A percentile compares a stretch with the other conserved stretches of the same genome.
Conservation (phyloP, 768 basidiomycete genomes). For the Pleurotus cornucopiae region DNA sequence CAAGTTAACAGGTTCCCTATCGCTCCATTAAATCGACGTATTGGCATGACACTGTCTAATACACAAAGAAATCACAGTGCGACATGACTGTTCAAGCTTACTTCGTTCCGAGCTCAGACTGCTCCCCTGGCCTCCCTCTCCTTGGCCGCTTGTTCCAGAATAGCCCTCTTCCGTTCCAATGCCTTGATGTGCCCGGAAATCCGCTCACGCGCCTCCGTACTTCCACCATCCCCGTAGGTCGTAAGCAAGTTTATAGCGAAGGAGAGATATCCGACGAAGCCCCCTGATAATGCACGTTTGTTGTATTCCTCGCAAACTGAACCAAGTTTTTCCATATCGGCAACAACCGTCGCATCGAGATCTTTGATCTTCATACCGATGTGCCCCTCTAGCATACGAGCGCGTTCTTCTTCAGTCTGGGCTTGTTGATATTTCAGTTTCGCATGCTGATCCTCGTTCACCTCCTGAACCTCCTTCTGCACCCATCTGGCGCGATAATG, state of each 20-base stretch:
- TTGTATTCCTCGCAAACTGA: neutral
- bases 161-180: slow-evolving; percentile 3
- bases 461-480: neutral
- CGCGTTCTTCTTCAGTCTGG: neutral
- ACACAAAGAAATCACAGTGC: too few relatives aligned
- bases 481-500: slow-evolving; percentile 5
- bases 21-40: too few relatives aligned
- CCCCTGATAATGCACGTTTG: neutral
- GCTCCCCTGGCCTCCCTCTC: neutral
- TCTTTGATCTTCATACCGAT: neutral
- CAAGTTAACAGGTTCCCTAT: too few relatives aligned
- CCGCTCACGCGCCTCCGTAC: slow-evolving; percentile 3
- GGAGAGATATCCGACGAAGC: slow-evolving; percentile 8
- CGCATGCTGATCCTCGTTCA: neutral
- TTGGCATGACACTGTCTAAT: too few relatives aligned
- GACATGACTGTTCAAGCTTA: too few relatives aligned
- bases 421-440: neutral
- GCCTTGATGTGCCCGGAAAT: slow-evolving; percentile 10
- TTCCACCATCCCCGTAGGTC: slow-evolving; percentile 6
- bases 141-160: slow-evolving; percentile 7
- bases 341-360: neutral
- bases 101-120: too few relatives aligned
- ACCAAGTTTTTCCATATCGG: slow-evolving; percentile 1
- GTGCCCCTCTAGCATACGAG: neutral
- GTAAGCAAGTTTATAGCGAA: slow-evolving; percentile 9